Evolutionary conservation across 305 asterid genomes (phyloP), one percentile per base, ranked within the genome.

Genomic region (Coffea humblotiana): DNA sequence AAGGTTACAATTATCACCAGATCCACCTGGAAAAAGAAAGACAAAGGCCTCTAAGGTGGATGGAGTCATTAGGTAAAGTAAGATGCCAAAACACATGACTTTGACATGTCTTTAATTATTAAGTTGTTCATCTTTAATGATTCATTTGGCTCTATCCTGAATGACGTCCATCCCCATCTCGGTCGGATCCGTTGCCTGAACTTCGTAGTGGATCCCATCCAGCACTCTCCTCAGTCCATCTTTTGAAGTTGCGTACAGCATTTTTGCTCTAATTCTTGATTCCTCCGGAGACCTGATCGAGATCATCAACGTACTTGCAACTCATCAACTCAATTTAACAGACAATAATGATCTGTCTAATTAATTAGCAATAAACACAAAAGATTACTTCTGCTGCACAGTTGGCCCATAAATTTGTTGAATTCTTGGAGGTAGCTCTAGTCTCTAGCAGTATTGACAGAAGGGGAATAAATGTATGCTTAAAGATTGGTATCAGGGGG

Each of bases 131-230:
- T 2, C 6, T 5, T 37, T 40, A 3, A 40, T 43, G 18, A 51
- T 86, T 29, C 73, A 90, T 79, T 88, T 88, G 82, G 92, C 88
- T 80, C 93, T 83, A 75, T 94, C 92, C 86, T 90, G 85, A 48
- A 94, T 94, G 63, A 94, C 88, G 83, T 94, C 97, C 15, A 92
- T 84, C 19, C 95, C 98, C 97, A 94, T 94, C 86, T 92, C 98
- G 16, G 97, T 89, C 69, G 98, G 97, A 81, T 94, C 97, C 5
- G 98, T 94, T 0, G 98, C 98, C 78, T 94, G 98, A 76, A 94
- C 89, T 82, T 94, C 98, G 75, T 94, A 94, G 80, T 87, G 90
- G 37, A 94, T 91, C 40, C 98, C 98, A 77, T 94, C 98, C 27
- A 94, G 70, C 60, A 91, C 98, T 82, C 92, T 88, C 77, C 94